Evolutionary conservation across 2,329 filamentous ascomycete genomes (phyloP).

Genomic region (Aulographum hederae): DNA sequence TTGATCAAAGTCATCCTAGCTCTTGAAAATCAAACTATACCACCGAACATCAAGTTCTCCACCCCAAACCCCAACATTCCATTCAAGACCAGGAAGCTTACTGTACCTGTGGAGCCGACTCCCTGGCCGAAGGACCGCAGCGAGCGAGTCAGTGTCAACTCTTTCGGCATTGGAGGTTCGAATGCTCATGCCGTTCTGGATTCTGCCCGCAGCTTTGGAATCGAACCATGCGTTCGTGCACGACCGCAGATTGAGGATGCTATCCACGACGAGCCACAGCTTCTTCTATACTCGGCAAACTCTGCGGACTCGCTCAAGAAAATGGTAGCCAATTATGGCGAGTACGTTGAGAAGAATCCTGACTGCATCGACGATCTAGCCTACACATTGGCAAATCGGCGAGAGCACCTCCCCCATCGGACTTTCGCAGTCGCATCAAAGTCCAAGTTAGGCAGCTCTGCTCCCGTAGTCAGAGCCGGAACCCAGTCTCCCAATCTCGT

Average conservation of each 20-base stretch:
- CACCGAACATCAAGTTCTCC: conserved; percentile 18
- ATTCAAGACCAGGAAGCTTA: conserved; percentile 1
- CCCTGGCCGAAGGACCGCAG: conserved; percentile 1
- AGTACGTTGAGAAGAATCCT: background rate
- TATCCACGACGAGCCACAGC: too few species aligned
- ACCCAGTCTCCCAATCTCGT: background rate
- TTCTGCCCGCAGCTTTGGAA: too few species aligned
- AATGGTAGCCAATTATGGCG: too few species aligned
- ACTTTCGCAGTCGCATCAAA: too few species aligned
- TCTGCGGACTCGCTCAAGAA: too few species aligned
- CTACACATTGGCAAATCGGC: background rate
- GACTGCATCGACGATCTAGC: conserved; percentile 1
- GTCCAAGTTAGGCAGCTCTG: too few species aligned
- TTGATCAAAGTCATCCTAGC: conserved; percentile 26
- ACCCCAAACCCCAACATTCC: conserved; percentile 5
- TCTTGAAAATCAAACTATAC: conserved; percentile 21
- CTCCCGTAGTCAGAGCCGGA: too few species aligned
- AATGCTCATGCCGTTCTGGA: conserved; percentile 35
- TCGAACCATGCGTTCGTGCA: too few species aligned
- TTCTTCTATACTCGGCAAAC: too few species aligned
- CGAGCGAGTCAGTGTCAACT: conserved; percentile 23
- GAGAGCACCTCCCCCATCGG: background rate
- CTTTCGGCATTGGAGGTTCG: conserved; percentile 40
- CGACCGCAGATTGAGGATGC: too few species aligned
- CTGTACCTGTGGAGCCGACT: background rate